Percentiles rank a stretch among this genome's conserved stretches.
Evolutionary conservation across 192 early-diverging fungal genomes (phyloP).

Genomic region (Fimicolochytrium jonesii): DNA sequence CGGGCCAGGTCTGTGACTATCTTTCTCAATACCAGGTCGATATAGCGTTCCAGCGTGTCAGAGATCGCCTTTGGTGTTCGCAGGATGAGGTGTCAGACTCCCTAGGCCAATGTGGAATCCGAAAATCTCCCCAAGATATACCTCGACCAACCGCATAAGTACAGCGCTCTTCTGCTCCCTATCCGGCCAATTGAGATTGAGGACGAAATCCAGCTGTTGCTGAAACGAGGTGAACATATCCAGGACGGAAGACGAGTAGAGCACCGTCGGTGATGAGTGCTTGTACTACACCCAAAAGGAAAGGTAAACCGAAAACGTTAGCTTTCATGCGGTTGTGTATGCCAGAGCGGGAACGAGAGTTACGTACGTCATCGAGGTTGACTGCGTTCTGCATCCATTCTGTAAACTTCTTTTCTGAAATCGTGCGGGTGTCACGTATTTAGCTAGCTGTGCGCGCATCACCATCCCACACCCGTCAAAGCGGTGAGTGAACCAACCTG

Average conservation of each 20-base stretch:
- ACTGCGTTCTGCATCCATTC: constrained; percentile 40
- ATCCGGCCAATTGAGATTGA: constrained; percentile 37
- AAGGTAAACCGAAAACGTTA: too few species aligned
- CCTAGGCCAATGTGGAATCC: too few species aligned
- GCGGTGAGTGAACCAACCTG: constrained; percentile 25
- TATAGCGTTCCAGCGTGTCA: constrained; percentile 25
- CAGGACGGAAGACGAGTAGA: constrained; percentile 37
- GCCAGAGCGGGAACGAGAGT: too few species aligned
- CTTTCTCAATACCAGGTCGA: constrained; percentile 8
- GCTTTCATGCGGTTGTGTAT: too few species aligned
- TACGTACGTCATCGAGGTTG: constrained; percentile 28
- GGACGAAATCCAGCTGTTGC: constrained; percentile 37
- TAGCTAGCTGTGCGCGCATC: too few species aligned
- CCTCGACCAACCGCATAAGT: constrained; percentile 23
- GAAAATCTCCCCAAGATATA: background rate
- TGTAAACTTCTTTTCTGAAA: constrained; percentile 24
- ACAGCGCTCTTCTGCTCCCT: constrained; percentile 14
- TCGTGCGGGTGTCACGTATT: too few species aligned
- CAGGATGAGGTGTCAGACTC: too few species aligned
- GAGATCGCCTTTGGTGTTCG: background rate
- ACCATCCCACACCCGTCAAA: too few species aligned
- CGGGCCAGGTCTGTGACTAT: constrained; percentile 1
- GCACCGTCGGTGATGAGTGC: constrained; percentile 15
- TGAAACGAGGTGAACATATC: constrained; percentile 45
- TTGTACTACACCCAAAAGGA: constrained; percentile 4